Conservation (phyloP, 768 basidiomycete genomes). For the Nidularia sp. region DNA sequence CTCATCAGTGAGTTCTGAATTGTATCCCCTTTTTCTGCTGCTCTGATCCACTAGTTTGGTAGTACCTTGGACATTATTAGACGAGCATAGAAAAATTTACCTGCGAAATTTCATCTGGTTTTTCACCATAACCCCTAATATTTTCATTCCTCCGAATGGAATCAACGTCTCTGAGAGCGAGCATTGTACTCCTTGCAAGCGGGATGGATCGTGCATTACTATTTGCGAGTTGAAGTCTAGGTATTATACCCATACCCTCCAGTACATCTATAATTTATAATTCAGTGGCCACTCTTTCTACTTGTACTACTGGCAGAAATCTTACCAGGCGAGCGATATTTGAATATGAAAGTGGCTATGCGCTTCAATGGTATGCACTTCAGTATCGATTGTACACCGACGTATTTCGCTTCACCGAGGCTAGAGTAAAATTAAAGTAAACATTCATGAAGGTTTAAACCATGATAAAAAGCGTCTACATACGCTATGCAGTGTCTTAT, state of each 20-base stretch:
- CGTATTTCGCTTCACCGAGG: background rate
- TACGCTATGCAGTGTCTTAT: background rate
- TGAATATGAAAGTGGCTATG: background rate
- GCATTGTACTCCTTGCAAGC: no score
- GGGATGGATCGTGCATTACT: no score
- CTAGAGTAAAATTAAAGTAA: background rate
- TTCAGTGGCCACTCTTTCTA: no score
- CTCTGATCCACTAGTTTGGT: no score
- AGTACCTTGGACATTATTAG: no score
- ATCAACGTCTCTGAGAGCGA: no score
- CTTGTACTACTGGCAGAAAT: no score
- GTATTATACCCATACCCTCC: background rate
- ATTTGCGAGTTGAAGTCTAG: background rate
- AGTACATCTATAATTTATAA: background rate
- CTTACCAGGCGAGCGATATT: background rate
- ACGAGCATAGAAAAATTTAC: no score
- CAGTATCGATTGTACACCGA: background rate
- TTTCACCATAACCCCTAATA: no score
- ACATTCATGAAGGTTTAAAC: no score
- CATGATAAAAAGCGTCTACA: background rate
- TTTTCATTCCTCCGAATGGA: no score
- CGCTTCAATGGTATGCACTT: background rate
- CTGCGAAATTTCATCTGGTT: no score
- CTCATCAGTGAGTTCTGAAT: background rate
- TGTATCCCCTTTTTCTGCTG: background rate